Base-by-base conservation (phyloP, 805 yeast species). In the Hanseniaspora singularis region DNA sequence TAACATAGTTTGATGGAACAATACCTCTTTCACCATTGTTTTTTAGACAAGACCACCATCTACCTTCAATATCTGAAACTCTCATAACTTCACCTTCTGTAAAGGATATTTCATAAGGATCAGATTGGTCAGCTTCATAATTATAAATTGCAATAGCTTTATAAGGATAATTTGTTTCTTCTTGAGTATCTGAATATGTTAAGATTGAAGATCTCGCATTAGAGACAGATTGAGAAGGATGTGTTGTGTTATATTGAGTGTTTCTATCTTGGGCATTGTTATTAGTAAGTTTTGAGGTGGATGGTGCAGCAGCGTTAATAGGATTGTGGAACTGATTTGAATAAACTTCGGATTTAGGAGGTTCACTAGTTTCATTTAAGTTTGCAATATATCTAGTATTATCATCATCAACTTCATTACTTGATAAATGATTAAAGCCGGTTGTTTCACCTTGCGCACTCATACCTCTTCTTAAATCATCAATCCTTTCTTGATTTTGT, bases 31-130 rank as follows among this genome's bases (percentile, higher is more conserved):
- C 92, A 28, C 98, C 98, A 54, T 77, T 81, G 8, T 81, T 71
- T 58, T 88, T 76, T 62, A 82, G 77, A 33, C 95, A 96, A 65
- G 87, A 95, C 97, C 97, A 89, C 98, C 98, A 89, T 65, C 94
- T 79, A 38, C 96, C 96, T 53, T 83, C 83, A 49, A 86, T 85
- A 58, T 89, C 96, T 54, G 85, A 85, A 28, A 89, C 94, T 57
- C 80, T 86, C 62, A 89, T 72, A n/a, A 86, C 67, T 63, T 89
- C 97, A 48, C 92, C 96, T 62, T 88, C 86, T 52, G 72, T 77
- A 58, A 89, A 92, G 4, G 95, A 81, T 20, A 89, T 74, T 65
- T 89, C 98, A 58, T 88, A 87, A 52, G 81, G 86, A 62, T 89
- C 98, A 49, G 81, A 94, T 1, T 89, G 92, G 56, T 82, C 86